Evolutionary conservation across 2,329 filamentous ascomycete species (phyloP), one percentile per base, ranked within the genome.

Genomic region (Aspergillus texensis): DNA sequence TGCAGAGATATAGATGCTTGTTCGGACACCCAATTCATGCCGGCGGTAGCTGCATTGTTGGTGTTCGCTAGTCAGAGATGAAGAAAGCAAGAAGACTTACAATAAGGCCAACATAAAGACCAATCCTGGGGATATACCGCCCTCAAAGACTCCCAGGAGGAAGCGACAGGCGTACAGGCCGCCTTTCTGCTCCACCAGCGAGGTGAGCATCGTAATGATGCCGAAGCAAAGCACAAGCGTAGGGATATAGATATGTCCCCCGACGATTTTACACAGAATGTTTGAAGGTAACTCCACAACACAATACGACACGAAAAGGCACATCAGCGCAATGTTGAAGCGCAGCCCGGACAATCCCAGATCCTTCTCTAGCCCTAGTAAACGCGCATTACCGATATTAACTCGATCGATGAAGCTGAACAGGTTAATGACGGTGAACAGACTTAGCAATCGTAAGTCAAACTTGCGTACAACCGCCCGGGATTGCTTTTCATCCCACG

Each of bases 381-480:
- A 73, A 46, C 74, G 74, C n/a, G 77, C 77, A 64, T 79, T 79
- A 50, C 78, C 77, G 46, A 79, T 78, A 52, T 80, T 80, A 19
- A 71, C 72, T 43, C 77, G 62, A 39, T 72, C 69, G 24, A 72
- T 61, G 54, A 70, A 70, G 19, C 67, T 65, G 57, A 63, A 60
- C 6, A 78, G 73, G 54, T 78, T 77, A n/a, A 78, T 65, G 50
- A 77, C 58, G 6, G 72, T 50, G 26, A 76, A 66, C 32, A 75
- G 62, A 1, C 73, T 72, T 11, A 78, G 71, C 8, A 76, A 69
- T 11, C 72, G 65, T 41, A 67, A 69, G 54, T 79, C 77, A 1
- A 79, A 72, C 54, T 77, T 77, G 39, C 70, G 62, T 41, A 79
- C 63, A 19, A 80, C 74, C 3, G 32, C 9, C 4, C 30, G 41